Conservation (phyloP, 83 land plant species). For the Larix sibirica region DNA sequence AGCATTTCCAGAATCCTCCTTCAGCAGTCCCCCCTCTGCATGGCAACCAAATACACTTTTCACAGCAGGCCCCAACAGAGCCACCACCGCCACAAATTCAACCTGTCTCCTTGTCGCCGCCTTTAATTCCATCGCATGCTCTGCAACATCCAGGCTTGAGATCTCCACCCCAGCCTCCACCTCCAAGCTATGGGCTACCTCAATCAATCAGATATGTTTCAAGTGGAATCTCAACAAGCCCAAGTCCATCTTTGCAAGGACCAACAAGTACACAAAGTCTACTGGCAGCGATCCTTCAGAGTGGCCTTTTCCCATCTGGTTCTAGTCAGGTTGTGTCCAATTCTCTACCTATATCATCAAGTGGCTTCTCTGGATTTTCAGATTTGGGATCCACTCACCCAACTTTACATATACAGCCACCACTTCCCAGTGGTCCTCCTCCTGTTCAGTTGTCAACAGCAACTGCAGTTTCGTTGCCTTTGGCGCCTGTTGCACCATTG, state of each 20-base stretch:
- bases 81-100: constrained; percentile 8
- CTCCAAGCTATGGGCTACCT: constrained; percentile 16
- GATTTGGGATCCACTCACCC: constrained; percentile 18
- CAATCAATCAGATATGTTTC: constrained; percentile 13
- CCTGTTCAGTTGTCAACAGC: constrained; percentile 30
- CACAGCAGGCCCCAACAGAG: constrained; percentile 20
- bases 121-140: constrained; percentile 17
- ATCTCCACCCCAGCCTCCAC: constrained; percentile 14
- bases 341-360: background rate
- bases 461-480: background rate
- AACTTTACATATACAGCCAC: constrained; percentile 38
- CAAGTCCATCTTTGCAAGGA: constrained; percentile 25
- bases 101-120: constrained; percentile 11
- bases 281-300: constrained; percentile 56
- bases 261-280: constrained; percentile 35
- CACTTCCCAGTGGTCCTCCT: constrained; percentile 64
- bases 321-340: constrained; percentile 12
- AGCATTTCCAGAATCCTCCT: constrained; percentile 16
- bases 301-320: constrained; percentile 36
- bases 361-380: constrained; percentile 6
- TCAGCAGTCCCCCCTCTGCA: constrained; percentile 16
- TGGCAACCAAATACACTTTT: constrained; percentile 15
- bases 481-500: background rate
- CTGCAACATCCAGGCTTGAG: constrained; percentile 27
- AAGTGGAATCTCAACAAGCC: constrained; percentile 18